Conservation (phyloP, 106 monocot species). For the Triglochin maritima region DNA sequence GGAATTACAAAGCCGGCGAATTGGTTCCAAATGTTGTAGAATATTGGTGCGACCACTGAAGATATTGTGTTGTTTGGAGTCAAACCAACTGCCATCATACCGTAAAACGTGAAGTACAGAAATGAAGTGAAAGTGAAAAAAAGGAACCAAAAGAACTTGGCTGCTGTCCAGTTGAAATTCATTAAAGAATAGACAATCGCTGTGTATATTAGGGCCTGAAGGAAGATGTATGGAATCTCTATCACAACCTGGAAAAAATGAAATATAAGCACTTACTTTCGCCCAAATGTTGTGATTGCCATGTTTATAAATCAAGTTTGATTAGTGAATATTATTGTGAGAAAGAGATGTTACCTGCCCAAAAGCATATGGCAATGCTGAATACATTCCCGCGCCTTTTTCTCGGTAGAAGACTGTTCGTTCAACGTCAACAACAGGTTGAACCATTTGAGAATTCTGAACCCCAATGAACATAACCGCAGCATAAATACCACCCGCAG, state of each 20-base stretch:
- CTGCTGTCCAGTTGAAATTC: slow-evolving; percentile 41
- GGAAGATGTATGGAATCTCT: slow-evolving; percentile 55
- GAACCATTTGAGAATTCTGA: slow-evolving; percentile 11
- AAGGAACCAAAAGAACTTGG: slow-evolving; percentile 59
- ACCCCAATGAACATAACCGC: slow-evolving; percentile 16
- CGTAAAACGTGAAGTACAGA: slow-evolving; percentile 64
- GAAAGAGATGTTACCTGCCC: slow-evolving; percentile 9
- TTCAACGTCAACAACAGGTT: slow-evolving; percentile 20
- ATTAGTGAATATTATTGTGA: too few species aligned
- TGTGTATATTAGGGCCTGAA: slow-evolving; percentile 35
- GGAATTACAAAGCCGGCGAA: slow-evolving; percentile 73
- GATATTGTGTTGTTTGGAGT: slow-evolving; percentile 71
- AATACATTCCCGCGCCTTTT: slow-evolving; percentile 27
- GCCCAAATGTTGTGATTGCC: too few species aligned
- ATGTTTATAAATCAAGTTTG: too few species aligned
- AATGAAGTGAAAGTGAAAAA: slow-evolving; percentile 58
- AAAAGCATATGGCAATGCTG: slow-evolving; percentile 26
- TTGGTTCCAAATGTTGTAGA: slow-evolving; percentile 68
- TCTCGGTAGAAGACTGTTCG: slow-evolving; percentile 25
- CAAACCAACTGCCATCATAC: slow-evolving; percentile 82
- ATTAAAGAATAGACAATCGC: slow-evolving; percentile 44
- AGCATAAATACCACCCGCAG: slow-evolving; percentile 13
- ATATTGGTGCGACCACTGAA: slow-evolving; percentile 50
- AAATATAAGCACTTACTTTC: not conserved
- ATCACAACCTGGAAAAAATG: slow-evolving; percentile 36